Evolutionary conservation across 495 filamentous ascomycete species (phyloP).

Genomic region (Penicillium chermesinum): DNA sequence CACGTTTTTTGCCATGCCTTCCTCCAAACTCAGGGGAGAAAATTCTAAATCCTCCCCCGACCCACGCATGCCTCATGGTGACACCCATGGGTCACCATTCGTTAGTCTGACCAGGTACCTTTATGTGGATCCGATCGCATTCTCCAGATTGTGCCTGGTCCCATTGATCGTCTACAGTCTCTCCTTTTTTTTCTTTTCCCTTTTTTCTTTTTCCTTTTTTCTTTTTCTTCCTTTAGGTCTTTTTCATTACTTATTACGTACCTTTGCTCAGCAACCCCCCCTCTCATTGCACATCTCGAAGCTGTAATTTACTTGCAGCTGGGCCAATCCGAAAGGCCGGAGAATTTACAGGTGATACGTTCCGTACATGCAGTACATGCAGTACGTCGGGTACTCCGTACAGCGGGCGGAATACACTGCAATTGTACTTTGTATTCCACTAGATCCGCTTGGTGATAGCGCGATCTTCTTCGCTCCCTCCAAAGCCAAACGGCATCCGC

Average conservation of each 20-base stretch:
- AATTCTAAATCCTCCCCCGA: not conserved
- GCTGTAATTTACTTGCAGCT: no score
- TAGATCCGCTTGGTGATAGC: conserved; percentile 13
- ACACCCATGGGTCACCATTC: not conserved
- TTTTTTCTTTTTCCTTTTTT: conserved; percentile 8
- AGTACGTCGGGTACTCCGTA: no score
- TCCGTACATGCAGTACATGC: no score
- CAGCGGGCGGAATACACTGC: not conserved
- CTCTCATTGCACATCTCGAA: no score
- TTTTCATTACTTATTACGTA: no score
- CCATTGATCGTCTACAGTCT: no score
- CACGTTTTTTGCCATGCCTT: no score
- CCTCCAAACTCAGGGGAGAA: not conserved
- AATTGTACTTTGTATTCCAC: conserved; percentile 7
- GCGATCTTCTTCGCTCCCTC: conserved; percentile 13
- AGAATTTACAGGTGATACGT: no score
- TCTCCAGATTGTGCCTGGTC: no score
- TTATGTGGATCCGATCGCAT: conserved; percentile 11
- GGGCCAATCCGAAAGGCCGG: no score
- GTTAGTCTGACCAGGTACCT: not conserved
- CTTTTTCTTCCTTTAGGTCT: no score
- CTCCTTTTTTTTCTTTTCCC: conserved; percentile 10
- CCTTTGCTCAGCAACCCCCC: no score
- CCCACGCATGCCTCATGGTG: not conserved
- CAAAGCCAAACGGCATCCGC: conserved; percentile 5